Conservation (phyloP, 129 eudicot species). For the Artemisia tridentata region DNA sequence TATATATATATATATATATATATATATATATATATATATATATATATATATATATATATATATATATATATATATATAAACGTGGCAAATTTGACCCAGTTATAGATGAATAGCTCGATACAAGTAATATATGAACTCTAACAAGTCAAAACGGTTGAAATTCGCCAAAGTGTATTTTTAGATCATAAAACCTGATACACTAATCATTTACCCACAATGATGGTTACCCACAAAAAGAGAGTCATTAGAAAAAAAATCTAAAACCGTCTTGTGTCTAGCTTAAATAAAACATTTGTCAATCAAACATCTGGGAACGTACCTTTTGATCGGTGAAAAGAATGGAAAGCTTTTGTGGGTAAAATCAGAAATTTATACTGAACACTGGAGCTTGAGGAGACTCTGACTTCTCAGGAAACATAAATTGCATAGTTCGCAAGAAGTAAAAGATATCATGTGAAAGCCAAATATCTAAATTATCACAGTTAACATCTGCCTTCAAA, state of each 20-base stretch:
- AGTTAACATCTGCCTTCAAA: conserved; percentile 41
- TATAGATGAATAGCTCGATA: background rate
- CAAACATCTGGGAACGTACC: conserved; percentile 40
- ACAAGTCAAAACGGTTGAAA: background rate
- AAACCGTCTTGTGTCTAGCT: background rate
- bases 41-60: too few species aligned
- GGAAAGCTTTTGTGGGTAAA: conserved; percentile 60
- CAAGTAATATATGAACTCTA: background rate
- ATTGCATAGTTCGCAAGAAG: conserved; percentile 48
- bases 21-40: too few species aligned
- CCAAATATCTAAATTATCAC: conserved; percentile 66
- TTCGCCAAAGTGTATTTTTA: background rate
- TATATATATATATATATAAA: too few species aligned
- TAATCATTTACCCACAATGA: background rate
- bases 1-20: too few species aligned
- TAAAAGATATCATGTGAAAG: conserved; percentile 61
- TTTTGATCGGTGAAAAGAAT: conserved; percentile 77
- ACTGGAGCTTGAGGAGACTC: conserved; percentile 38
- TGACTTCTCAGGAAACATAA: conserved; percentile 43
- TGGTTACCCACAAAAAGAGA: too few species aligned
- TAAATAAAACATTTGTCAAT: background rate
- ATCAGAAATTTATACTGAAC: conserved; percentile 35
- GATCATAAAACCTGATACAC: background rate
- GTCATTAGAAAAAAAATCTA: background rate
- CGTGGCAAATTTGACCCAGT: background rate